Evolutionary conservation across 2,329 filamentous ascomycete species (phyloP).

Genomic region (Phyllosticta citrichinensis): DNA sequence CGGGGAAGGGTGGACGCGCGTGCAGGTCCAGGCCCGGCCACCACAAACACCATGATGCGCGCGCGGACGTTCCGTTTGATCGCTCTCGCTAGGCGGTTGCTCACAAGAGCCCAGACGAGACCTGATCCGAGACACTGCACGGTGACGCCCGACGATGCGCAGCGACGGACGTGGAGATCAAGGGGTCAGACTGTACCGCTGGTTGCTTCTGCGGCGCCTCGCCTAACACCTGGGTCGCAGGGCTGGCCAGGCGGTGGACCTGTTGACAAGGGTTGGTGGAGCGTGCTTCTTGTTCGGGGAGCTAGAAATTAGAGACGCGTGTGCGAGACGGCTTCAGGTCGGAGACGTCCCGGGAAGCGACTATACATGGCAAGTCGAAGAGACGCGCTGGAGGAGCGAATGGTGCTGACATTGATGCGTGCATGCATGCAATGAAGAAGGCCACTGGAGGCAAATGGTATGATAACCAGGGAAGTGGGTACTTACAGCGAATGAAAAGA

Average conservation of each 20-base stretch:
- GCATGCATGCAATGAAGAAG: not conserved
- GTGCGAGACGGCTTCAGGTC: not conserved
- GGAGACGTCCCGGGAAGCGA: too few species aligned
- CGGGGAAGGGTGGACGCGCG: not conserved
- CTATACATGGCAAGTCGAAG: not conserved
- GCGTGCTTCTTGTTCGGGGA: not conserved
- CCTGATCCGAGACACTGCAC: not conserved
- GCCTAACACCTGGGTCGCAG: not conserved
- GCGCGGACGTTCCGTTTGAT: not conserved
- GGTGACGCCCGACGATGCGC: not conserved
- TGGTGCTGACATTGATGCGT: not conserved
- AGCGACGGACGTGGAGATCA: not conserved
- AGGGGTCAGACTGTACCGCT: not conserved
- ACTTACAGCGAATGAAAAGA: not conserved
- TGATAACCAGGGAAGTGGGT: not conserved
- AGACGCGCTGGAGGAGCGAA: not conserved
- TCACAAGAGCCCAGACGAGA: not conserved
- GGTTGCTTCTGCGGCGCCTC: not conserved
- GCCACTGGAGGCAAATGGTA: not conserved
- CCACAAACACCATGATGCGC: not conserved
- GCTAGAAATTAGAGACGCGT: not conserved
- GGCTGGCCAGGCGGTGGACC: not conserved
- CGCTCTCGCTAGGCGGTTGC: not conserved
- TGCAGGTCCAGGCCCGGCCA: not conserved
- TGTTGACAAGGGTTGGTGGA: too few species aligned